Evolutionary conservation across 202 grass and related monocot genomes (phyloP).

Genomic region (Carex sylvatica): DNA sequence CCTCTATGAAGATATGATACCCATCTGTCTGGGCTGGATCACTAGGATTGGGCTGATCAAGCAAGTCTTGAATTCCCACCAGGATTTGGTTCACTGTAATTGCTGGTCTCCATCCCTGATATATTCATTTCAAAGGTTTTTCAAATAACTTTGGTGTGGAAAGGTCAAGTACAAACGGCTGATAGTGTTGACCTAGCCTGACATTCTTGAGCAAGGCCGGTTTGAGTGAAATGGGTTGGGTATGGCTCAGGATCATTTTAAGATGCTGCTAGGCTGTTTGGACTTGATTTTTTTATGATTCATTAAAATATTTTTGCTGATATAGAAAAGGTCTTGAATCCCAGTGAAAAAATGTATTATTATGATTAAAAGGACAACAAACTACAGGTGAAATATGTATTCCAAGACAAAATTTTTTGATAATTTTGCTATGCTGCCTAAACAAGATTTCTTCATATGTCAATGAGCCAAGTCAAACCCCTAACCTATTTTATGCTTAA

Average conservation of each 20-base stretch:
- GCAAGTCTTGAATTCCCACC: slow-evolving; percentile 71
- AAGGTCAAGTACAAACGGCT: not conserved
- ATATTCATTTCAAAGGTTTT: not conserved
- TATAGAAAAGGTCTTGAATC: not conserved
- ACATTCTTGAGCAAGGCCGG: not conserved
- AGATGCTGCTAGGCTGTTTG: not conserved
- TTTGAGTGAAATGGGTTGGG: not conserved
- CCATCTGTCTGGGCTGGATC: slow-evolving; percentile 45
- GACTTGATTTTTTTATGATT: not conserved
- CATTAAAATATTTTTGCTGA: not conserved
- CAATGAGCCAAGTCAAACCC: not conserved
- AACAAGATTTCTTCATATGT: not conserved
- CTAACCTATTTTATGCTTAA: not conserved
- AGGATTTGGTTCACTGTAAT: slow-evolving; percentile 73
- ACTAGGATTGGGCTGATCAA: slow-evolving; percentile 65
- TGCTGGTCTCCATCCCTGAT: slow-evolving; percentile 74
- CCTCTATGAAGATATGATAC: slow-evolving; percentile 51
- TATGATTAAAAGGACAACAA: not conserved
- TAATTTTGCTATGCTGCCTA: not conserved
- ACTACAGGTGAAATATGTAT: not conserved
- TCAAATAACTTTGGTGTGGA: not conserved
- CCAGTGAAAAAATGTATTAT: slow-evolving; percentile 5
- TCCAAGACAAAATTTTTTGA: not conserved
- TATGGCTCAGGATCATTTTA: not conserved
- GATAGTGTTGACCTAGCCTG: not conserved